Evolutionary conservation across 2,329 filamentous ascomycete genomes (phyloP).

Genomic region (Paraconiothyrium brasiliense): DNA sequence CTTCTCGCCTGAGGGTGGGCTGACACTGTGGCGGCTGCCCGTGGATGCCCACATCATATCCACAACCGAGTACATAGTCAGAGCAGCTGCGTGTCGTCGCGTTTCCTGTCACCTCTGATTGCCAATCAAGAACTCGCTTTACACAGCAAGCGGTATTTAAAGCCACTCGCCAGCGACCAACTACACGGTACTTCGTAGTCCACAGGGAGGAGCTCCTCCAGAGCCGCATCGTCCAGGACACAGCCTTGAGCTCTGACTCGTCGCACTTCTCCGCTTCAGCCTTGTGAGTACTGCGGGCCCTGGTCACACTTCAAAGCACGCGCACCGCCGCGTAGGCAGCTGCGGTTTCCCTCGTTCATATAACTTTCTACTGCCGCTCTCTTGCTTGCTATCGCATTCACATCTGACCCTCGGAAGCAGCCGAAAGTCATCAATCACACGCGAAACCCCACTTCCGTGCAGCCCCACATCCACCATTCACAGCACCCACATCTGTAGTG

Average conservation of each 20-base stretch:
- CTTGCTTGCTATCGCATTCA: neutral
- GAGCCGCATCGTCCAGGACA: neutral
- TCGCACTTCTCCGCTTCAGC: constrained; percentile 12
- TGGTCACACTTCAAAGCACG: constrained; percentile 17
- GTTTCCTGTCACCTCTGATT: neutral
- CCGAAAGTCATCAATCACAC: neutral
- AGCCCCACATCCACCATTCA: constrained; percentile 13
- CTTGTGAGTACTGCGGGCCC: constrained; percentile 18
- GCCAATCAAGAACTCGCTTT: neutral
- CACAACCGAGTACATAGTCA: constrained; percentile 2
- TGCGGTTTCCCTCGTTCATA: constrained; percentile 1
- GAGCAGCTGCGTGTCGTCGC: neutral
- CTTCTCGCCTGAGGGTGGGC: constrained; percentile 10
- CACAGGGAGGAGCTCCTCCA: neutral
- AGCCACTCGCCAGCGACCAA: neutral
- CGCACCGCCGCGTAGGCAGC: constrained; percentile 18
- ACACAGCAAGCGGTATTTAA: neutral
- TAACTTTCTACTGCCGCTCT: neutral
- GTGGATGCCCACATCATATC: neutral
- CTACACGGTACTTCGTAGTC: neutral
- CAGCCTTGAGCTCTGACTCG: neutral
- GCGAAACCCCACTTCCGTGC: neutral
- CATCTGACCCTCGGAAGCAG: neutral
- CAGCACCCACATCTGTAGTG: neutral
- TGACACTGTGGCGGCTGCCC: constrained; percentile 1